Base-by-base conservation (phyloP, 805 yeast genomes). In the Candida pini region DNA sequence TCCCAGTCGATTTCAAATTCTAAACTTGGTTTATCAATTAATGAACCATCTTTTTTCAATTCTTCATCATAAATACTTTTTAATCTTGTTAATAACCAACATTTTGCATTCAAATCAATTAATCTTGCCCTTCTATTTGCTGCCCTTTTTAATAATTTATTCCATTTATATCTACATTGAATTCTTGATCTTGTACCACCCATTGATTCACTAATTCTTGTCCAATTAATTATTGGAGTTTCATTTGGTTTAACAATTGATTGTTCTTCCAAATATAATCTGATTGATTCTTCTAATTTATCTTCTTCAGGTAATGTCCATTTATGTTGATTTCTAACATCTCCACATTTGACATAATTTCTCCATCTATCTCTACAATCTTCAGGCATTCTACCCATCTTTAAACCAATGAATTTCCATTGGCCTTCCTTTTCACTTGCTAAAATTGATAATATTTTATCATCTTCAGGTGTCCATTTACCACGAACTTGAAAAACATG, bases 341-440 rank as follows among this genome's bases (percentile, higher is more conserved):
- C 68, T 17, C 97, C 97, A 64, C 97, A 90, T 58, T 89, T 89
- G 43, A 89, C 83, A 54, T 89, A 90, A 56, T 90, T 90, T 58
- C 97, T 71, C 95, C 95, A 90, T 48, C 97, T 70, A 57, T 90
- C 97, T 48, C 97, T 72, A 58, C 97, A 89, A 61, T 90, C 97
- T 53, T 90, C 97, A 0, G 97, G 97, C 97, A 90, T 90, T 50
- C 97, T 69, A 10, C 84, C 86, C 75, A 90, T 67, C 6, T 66
- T 64, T 34, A 71, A 71, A 6, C 97, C 97, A 40, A 90, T 84
- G 26, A 68, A 66, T 47, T 86, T 86, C 97, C 97, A 90, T 52
- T 83, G 87, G 13, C 92, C 87, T 39, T 79, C 86, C 46, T 76
- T 73, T 18, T 78, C 76, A 8, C 70, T 58, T 9, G 85, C 84